phyloP scores from a whole-genome alignment of 192 early-diverging fungal species.

The Backusella circina region DNA sequence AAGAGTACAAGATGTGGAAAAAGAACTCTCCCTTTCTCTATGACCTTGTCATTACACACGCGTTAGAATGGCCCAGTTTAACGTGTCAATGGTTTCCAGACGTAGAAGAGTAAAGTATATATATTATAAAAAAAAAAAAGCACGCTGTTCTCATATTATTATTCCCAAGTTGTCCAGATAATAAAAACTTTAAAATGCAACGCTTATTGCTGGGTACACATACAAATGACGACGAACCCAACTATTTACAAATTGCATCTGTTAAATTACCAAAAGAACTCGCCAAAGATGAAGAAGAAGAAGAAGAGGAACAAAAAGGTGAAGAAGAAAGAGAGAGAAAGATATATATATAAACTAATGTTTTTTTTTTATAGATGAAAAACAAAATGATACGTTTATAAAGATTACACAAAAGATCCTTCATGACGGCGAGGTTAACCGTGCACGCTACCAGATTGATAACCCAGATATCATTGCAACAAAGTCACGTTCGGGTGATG shows the following conservation, averaged over 20 bases:
- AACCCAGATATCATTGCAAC: constrained; percentile 98
- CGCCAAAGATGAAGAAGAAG: constrained; percentile 7
- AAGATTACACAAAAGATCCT: constrained; percentile 94
- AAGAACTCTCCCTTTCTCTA: constrained; percentile 99
- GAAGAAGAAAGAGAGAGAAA: background rate
- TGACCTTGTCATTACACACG: constrained; percentile 94
- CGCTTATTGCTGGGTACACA: constrained; percentile 93
- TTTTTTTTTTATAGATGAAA: constrained; percentile 20
- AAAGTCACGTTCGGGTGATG: constrained; percentile 84
- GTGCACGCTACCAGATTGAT: constrained; percentile 94
- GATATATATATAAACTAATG: background rate
- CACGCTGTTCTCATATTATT: background rate
- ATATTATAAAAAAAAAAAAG: background rate
- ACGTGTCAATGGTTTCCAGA: constrained; percentile 98
- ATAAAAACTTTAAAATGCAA: constrained; percentile 86
- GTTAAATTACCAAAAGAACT: constrained; percentile 54
- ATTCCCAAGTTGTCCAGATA: constrained; percentile 51
- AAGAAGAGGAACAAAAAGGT: constrained; percentile 21
- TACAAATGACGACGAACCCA: constrained; percentile 93
- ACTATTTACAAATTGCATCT: constrained; percentile 93
- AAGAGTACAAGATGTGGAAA: constrained; percentile 99
- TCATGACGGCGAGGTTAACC: constrained; percentile 97
- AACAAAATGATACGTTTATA: constrained; percentile 59
- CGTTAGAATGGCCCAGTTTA: constrained; percentile 96
- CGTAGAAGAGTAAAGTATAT: constrained; percentile 75